Evolutionary conservation across 768 basidiomycete species (phyloP), one percentile per base, ranked within the genome.

Genomic region (Suillus discolor): DNA sequence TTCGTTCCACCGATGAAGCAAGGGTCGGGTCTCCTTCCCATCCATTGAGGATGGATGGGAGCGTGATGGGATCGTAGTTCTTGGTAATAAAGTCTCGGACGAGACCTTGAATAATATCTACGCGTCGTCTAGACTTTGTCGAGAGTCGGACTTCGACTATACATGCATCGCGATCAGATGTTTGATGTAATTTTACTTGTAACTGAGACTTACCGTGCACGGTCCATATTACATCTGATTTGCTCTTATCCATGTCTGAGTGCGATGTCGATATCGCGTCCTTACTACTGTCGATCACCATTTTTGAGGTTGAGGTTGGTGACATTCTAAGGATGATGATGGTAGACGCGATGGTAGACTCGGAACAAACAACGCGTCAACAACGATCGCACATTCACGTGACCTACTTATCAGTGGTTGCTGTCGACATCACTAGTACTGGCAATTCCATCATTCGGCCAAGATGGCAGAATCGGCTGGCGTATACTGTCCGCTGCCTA

Each of bases 131-230:
- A 12, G 92, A 85, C 57, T 85, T 81, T 18, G 87, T 78, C 51
- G 86, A 82, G 36, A 96, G 81, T 60, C 93, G 88, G 12, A 94
- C 93, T 80, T 97, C 95, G 74, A 96, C 95, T 96, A 67, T 6
- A 11, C 2, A 38, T 20, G 11, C 54, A 44, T 34, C 15, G 28
- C 20, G 54, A 31, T 31, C 38, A 41, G 64, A 42, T 47, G 36
- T n/a, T 41, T 45, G 18, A 11, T 31, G 11, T 20, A 39, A 34
- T 47, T 31, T 4, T 28, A 34, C n/a, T 25, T 28, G 5, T 45
- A 51, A 44, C 60, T 25, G 62, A 57, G 0, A 59, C 82, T 65
- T 67, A 88, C 91, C 82, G 70, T 93, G 92, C 2, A 91, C 85
- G 1, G 86, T 84, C 90, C 90, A 91, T 73, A 80, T 78, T 18